Base-by-base conservation (phyloP, 2,329 filamentous ascomycete species). In the Tolypocladium album region DNA sequence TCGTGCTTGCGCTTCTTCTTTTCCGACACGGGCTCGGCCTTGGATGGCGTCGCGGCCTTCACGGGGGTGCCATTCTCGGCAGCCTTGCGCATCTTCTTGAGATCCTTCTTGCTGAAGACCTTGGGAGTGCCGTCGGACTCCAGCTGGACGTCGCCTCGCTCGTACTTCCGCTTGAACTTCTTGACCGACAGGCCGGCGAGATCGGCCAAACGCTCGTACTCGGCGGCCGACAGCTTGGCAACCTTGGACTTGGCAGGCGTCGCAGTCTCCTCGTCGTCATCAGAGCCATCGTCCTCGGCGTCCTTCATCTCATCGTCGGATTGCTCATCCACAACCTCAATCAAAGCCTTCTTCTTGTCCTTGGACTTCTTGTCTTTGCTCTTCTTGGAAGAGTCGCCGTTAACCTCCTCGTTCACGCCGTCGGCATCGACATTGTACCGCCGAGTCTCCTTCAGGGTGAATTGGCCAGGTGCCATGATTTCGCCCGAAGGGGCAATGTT, bases 361-460 rank as follows among this genome's bases (percentile, higher is more conserved):
- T 74, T 72, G 53, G 71, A 72, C 69, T 80, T 75, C 64, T 79
- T 76, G 71, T 74, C 61, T 67, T 66, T 20, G 73, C 67, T 59
- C 71, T 70, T 74, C 61, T 68, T 66, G 20, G 73, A 67, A 59
- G 71, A 69, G 31, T 74, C 70, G 27, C 69, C 74, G 56, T 76
- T 75, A 36, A 79, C 81, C 45, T 87, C 82, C 17, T 84, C 85
- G 62, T 80, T 80, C 57, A 97, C 78, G 64, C 92, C 93, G 75
- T 99, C 94, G 59, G 91, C 94, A 71, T 97, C 92, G 56, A 85
- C 82, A 75, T 97, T 97, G 82, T 99, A 99, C 76, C 93, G 94
- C 71, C 90, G 84, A 13, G 89, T 89, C 75, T 97, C 91, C 78
- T 95, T 96, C 70, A 99, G 82, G 64, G 92, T 89, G 82, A 90